Evolutionary conservation across 2,329 filamentous ascomycete species (phyloP).

Genomic region (Penicillium janthinellum): DNA sequence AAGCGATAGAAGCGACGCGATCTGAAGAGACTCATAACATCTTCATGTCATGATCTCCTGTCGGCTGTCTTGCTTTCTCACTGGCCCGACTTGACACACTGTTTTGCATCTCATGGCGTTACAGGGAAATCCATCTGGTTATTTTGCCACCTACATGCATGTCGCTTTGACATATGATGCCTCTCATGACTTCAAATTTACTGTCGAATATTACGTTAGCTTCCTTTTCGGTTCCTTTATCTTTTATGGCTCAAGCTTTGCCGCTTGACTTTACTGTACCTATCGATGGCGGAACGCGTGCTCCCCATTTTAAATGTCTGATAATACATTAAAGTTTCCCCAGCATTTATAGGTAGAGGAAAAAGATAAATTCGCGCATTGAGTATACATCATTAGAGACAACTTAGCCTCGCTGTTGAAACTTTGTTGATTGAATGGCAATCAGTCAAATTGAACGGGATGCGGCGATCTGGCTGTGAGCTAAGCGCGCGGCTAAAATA

Average conservation of each 20-base stretch:
- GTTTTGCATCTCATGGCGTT: constrained; percentile 27
- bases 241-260: neutral
- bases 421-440: neutral
- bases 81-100: constrained; percentile 1
- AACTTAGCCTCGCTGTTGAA: neutral
- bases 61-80: constrained; percentile 1
- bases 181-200: constrained; percentile 20
- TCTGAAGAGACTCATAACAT: neutral
- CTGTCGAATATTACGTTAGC: constrained; percentile 8
- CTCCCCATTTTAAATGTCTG: neutral
- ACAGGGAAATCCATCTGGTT: constrained; percentile 11
- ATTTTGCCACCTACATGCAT: constrained; percentile 13
- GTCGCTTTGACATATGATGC: constrained; percentile 18
- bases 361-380: neutral
- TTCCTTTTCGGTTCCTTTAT: neutral
- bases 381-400: too few species aligned
- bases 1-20: constrained; percentile 15
- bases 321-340: neutral
- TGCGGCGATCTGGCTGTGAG: neutral
- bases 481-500: constrained; percentile 29
- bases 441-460: neutral
- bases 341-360: neutral
- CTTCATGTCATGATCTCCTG: neutral
- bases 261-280: neutral
- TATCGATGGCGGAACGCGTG: neutral